A percentile compares a stretch with the other conserved stretches of the same genome.
Evolutionary conservation across 305 asterid genomes (phyloP).

Genomic region (Ilex paraguariensis): DNA sequence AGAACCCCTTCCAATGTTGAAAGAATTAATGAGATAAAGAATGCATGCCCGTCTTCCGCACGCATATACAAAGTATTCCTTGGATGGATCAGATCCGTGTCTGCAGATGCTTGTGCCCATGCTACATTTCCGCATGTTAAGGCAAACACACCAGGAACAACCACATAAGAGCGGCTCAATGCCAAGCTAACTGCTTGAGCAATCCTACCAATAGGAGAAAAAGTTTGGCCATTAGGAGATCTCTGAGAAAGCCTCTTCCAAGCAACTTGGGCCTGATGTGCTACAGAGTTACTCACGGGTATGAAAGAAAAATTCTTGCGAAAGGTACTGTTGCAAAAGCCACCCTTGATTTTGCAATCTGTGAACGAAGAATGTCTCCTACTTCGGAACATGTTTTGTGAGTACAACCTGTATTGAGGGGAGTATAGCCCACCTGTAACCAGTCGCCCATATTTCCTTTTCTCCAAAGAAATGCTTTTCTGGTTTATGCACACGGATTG

Average conservation of each 20-base stretch:
- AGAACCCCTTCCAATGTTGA: conserved; percentile 44
- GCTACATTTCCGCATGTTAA: conserved; percentile 51
- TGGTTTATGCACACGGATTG: conserved; percentile 23
- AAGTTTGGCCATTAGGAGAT: conserved; percentile 22
- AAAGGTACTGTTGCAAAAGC: conserved; percentile 13
- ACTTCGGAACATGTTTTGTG: conserved; percentile 29
- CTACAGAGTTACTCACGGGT: conserved; percentile 35
- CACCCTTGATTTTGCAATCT: conserved; percentile 21
- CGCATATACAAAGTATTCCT: conserved; percentile 45
- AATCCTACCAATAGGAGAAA: conserved; percentile 37
- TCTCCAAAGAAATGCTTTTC: conserved; percentile 20
- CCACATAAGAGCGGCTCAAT: conserved; percentile 50
- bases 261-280: conserved; percentile 45
- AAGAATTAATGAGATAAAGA: conserved; percentile 36
- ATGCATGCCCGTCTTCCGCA: conserved; percentile 60
- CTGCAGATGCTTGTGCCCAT: conserved; percentile 47
- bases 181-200: conserved; percentile 88
- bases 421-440: conserved; percentile 25
- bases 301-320: conserved; percentile 34
- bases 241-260: conserved; percentile 54
- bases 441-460: conserved; percentile 35
- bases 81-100: conserved; percentile 32
- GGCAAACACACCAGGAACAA: conserved; percentile 70
- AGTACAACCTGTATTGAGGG: conserved; percentile 43
- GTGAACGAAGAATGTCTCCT: conserved; percentile 35